Percentiles rank a stretch among this genome's conserved stretches.
Evolutionary conservation across 768 basidiomycete genomes (phyloP).

Genomic region (Pholiota conissans): DNA sequence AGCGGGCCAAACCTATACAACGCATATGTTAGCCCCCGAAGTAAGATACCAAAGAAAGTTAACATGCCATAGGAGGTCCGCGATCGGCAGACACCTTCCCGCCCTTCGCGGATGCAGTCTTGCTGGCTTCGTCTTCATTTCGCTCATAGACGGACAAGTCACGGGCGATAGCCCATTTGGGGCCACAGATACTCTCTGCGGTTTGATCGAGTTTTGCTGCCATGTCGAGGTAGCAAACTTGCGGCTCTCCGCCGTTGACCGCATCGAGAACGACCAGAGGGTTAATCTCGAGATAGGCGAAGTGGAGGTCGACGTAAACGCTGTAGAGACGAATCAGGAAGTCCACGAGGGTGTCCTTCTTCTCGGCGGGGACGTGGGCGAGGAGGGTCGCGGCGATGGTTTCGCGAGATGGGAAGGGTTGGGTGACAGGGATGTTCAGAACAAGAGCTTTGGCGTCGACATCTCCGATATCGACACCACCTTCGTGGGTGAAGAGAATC

Average conservation of each 20-base stretch:
- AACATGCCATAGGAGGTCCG: conserved; percentile 89
- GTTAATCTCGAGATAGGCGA: conserved; percentile 99
- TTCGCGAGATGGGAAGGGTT: conserved; percentile 81
- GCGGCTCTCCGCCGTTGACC: conserved; percentile 61
- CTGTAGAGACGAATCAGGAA: conserved; percentile 95
- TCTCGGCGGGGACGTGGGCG: conserved; percentile 75
- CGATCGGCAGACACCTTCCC: conserved; percentile 79
- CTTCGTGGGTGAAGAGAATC: conserved; percentile 98
- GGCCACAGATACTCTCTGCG: conserved; percentile 95
- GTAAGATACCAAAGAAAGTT: background rate
- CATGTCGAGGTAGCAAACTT: conserved; percentile 98
- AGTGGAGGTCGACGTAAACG: conserved; percentile 98
- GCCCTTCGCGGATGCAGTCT: conserved; percentile 41
- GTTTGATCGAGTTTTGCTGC: conserved; percentile 99
- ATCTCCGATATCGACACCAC: conserved; percentile 98
- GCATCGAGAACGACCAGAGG: conserved; percentile 93
- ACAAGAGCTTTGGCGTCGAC: conserved; percentile 96
- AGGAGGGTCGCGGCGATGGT: conserved; percentile 76
- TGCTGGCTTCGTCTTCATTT: conserved; percentile 37
- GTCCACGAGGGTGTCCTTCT: conserved; percentile 91
- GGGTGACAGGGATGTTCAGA: conserved; percentile 75
- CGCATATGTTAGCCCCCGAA: background rate
- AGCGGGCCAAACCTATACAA: conserved; percentile 72
- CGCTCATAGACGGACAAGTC: conserved; percentile 76
- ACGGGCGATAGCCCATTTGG: conserved; percentile 98